Percentiles rank a stretch among this genome's conserved stretches.
phyloP scores from a whole-genome alignment of 2,329 filamentous ascomycete species.

The Alternaria metachromatica region DNA sequence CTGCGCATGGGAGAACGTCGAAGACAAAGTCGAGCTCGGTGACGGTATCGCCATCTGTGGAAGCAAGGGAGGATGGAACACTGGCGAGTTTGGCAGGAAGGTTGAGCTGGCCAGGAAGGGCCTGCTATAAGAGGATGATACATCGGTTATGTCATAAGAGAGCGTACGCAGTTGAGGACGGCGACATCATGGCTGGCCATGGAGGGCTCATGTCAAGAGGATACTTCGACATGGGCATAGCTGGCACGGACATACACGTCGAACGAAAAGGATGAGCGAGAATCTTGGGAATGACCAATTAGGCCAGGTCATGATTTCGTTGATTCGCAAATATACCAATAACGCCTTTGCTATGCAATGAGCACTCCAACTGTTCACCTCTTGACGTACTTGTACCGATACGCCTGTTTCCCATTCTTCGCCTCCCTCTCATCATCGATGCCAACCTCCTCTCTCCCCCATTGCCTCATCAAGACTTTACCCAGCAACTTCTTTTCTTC shows the following conservation, averaged over 20 bases:
- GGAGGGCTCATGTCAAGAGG: background rate
- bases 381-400: slow-evolving; percentile 41
- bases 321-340: background rate
- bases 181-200: background rate
- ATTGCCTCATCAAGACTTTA: slow-evolving; percentile 44
- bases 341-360: background rate
- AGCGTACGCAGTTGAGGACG: too few species aligned
- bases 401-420: slow-evolving; percentile 36
- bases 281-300: background rate
- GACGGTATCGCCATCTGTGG: slow-evolving; percentile 77
- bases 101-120: slow-evolving; percentile 82
- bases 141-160: background rate
- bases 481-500: slow-evolving; percentile 41
- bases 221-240: background rate
- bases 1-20: slow-evolving; percentile 74
- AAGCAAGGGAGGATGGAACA: slow-evolving; percentile 76
- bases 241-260: background rate
- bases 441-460: slow-evolving; percentile 45
- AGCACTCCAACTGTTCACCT: background rate
- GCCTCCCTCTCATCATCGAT: slow-evolving; percentile 26
- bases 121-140: slow-evolving; percentile 60
- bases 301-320: background rate
- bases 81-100: slow-evolving; percentile 75
- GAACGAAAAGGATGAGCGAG: background rate
- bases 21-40: slow-evolving; percentile 72